Base-by-base conservation (phyloP, 2,329 filamentous ascomycete species). In the Myriosclerotinia scirpicola region DNA sequence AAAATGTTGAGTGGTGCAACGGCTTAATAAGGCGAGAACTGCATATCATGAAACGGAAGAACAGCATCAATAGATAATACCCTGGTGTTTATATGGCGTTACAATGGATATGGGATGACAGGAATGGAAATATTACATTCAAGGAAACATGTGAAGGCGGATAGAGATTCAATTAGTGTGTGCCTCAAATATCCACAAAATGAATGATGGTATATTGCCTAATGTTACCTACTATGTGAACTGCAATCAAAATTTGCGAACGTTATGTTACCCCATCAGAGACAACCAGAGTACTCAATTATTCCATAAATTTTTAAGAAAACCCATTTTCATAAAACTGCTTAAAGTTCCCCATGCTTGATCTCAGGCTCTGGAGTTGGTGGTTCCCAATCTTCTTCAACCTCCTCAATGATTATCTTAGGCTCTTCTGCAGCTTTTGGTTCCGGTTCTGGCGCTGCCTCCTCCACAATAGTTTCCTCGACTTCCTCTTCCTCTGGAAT, bases 1-100 rank as follows among this genome's bases (percentile, higher is more conserved):
- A 83, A 82, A 76, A 86, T 92, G 80, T 77, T 92, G 17, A 80
- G 81, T 54, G 85, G 86, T 53, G 58, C 58, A 61, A 61, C 34
- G 44, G 46, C 34, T 40, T 61, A 40, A 22, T 38, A 26, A 34
- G n/a, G 6, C 14, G n/a, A 60, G n/a, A 4, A 50, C 14, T 61
- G 34, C 44, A 50, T 3, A 50, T 50, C 14, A 50, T 38, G 34
- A n/a, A 12, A 60, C 53, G 63, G 42, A 61, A 52, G 36, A n/a
- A 52, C 44, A 44, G 46, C 46, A 67, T 67, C 59, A 67, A 34
- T 44, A 38, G 59, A 67, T 67, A 54, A 68, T 68, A 68, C 67
- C 67, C 65, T 56, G 60, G 66, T 55, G 54, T 66, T 62, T 48
- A 42, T 17, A 67, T 63, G 67, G 66, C 67, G 65, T 64, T 44